These are phyloP conservation scores for Diaporthe destruens DNA, from an alignment of 2,329 filamentous ascomycete species.

Conservation along the genomic window DNA sequence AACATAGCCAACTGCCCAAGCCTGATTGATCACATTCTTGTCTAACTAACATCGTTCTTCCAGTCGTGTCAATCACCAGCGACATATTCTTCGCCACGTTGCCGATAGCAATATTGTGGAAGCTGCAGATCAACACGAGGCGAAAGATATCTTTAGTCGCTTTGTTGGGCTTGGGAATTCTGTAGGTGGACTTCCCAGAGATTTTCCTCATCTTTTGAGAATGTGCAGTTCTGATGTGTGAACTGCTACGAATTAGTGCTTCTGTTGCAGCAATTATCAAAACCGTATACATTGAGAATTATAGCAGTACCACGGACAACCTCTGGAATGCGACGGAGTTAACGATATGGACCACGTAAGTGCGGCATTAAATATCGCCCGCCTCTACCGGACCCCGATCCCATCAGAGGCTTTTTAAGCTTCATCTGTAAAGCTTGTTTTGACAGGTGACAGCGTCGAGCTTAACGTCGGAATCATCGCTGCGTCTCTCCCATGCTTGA, in stretches of 20 bases:
- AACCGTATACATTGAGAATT: conserved; percentile 5
- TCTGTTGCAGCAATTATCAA: conserved; percentile 8
- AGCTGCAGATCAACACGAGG: neutral
- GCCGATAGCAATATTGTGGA: conserved; percentile 6
- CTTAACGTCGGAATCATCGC: conserved; percentile 2
- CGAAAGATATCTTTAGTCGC: conserved; percentile 5
- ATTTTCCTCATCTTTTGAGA: neutral
- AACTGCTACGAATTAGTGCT: neutral
- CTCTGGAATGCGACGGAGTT: neutral
- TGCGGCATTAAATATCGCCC: neutral
- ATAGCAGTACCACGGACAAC: conserved; percentile 8
- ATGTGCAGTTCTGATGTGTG: neutral
- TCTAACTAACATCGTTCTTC: neutral
- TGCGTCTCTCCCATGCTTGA: conserved; percentile 7
- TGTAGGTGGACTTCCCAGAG: neutral
- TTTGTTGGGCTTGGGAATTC: conserved; percentile 9
- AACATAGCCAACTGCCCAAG: no score
- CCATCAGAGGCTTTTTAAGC: neutral
- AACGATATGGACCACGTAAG: conserved; percentile 15
- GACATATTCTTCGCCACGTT: conserved; percentile 1
- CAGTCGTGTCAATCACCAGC: neutral
- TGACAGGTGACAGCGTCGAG: neutral
- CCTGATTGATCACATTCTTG: neutral
- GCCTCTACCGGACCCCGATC: neutral
- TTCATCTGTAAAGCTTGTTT: neutral